Evolutionary conservation across 495 filamentous ascomycete genomes (phyloP), one percentile per base, ranked within the genome.

Genomic region (Penicillium macrosclerotiorum): DNA sequence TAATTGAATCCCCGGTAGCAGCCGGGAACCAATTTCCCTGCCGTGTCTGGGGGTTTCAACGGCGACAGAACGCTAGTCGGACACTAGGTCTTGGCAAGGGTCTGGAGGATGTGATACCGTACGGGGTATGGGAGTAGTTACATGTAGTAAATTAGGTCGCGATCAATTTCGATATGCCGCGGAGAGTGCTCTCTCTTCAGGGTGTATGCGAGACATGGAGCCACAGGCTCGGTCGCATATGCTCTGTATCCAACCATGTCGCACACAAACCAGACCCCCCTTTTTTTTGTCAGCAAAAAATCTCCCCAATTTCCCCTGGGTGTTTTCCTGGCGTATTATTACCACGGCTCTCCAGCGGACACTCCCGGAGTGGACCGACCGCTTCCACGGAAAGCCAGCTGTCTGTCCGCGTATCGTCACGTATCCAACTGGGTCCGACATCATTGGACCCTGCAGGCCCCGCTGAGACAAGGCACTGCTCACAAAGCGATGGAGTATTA

Each of bases 321-420:
- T n/a, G n/a, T n/a, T n/a, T n/a, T n/a, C n/a, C n/a, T n/a, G 16
- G 22, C 16, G 31, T 18, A 48, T 36, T 26, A 53, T 42, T 38
- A 33, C 36, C 44, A 37, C 46, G 44, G 33, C 25, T 42, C 45
- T 29, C 23, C 22, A 39, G 44, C 52, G 52, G 52, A 46, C 47
- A 47, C 47, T 51, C 47, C 47, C 52, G 52, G 52, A n/a, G 49
- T 51, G 50, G 43, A 37, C 38, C 36, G 26, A 42, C 45, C 29
- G 17, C 22, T 27, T 29, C 35, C 37, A 37, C 26, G 12, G 27
- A 29, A 17, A 41, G 34, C 27, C 29, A 43, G 30, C 29, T 20
- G 1, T 43, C 44, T 14, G 26, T 12, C 26, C 13, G 19, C 18
- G 19, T 43, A 24, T 13, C 9, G 41, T 34, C 16, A 5, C 17